Conservation (phyloP, 106 monocot genomes). For the Dactylorhiza incarnata region DNA sequence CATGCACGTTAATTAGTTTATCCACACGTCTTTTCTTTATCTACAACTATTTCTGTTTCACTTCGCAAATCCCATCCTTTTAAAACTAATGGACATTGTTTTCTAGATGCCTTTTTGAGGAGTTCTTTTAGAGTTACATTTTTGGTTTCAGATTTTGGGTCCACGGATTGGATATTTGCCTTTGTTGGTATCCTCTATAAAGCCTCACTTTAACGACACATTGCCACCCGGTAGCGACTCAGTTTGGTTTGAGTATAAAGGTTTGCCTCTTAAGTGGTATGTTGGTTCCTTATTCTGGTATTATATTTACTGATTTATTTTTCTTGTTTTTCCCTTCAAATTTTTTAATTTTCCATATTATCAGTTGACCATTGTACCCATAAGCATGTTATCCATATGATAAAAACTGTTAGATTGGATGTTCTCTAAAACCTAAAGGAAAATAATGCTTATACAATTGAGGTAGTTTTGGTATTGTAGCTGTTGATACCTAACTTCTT, state of each 20-base stretch:
- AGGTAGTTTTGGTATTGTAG: neutral
- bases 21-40: neutral
- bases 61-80: neutral
- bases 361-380: neutral
- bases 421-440: neutral
- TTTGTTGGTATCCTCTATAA: slow-evolving; percentile 57
- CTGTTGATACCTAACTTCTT: neutral
- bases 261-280: slow-evolving; percentile 90
- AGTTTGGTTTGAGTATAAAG: slow-evolving; percentile 95
- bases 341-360: neutral
- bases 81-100: neutral
- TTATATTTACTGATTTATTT: neutral
- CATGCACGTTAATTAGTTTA: neutral
- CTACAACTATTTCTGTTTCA: neutral
- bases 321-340: neutral
- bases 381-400: neutral
- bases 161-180: slow-evolving; percentile 81
- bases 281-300: neutral
- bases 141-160: slow-evolving; percentile 53
- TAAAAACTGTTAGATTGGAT: neutral
- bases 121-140: neutral
- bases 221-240: slow-evolving; percentile 84
- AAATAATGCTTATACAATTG: neutral
- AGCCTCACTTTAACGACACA: slow-evolving; percentile 73
- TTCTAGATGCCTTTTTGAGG: neutral